phyloP scores from a whole-genome alignment of 2,329 filamentous ascomycete genomes.

The Cryphonectria naterciae region DNA sequence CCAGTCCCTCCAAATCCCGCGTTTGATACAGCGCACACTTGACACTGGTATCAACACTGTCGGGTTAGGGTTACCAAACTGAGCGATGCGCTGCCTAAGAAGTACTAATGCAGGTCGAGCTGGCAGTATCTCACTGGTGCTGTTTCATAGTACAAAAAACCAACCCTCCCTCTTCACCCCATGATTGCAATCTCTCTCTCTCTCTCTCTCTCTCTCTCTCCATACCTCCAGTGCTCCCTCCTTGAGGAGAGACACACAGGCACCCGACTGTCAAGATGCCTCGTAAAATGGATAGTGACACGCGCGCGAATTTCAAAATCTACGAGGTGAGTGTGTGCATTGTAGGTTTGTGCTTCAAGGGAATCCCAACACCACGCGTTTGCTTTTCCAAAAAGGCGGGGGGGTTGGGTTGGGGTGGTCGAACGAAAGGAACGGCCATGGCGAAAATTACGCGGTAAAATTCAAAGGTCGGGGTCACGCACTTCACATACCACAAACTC shows the following conservation, averaged over 20 bases:
- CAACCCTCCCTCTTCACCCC: background rate
- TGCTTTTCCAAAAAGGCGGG: background rate
- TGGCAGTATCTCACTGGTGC: background rate
- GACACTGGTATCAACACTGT: too few species aligned
- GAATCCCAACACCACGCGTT: background rate
- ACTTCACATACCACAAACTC: background rate
- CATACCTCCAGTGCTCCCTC: background rate
- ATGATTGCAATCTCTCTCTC: background rate
- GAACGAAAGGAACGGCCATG: background rate
- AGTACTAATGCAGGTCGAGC: too few species aligned
- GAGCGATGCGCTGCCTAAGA: background rate
- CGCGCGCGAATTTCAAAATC: conserved; percentile 22
- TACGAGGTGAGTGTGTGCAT: conserved; percentile 21
- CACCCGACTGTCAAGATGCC: conserved; percentile 12
- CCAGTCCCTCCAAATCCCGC: background rate
- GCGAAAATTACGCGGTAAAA: background rate
- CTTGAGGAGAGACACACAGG: background rate
- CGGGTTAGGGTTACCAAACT: background rate
- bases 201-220: background rate
- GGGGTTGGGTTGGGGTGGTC: background rate
- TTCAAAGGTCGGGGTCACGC: background rate
- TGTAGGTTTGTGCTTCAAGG: background rate
- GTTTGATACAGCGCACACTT: too few species aligned
- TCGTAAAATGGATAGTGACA: conserved; percentile 27
- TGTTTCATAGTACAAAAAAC: background rate